phyloP scores from a whole-genome alignment of 177 flowering plant species.

The Vitis hybrid region DNA sequence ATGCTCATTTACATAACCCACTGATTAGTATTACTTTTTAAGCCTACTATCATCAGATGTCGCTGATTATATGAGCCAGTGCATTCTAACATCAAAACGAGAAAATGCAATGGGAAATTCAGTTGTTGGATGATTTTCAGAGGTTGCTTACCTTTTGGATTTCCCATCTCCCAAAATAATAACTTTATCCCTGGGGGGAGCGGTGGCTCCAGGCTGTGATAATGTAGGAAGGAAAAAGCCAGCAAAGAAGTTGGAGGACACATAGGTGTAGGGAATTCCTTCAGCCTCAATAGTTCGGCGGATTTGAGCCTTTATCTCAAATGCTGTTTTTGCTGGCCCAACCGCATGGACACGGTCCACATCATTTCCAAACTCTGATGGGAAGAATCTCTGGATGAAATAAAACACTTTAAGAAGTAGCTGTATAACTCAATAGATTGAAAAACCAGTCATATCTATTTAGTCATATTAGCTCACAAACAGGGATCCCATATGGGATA shows the following conservation, averaged over 20 bases:
- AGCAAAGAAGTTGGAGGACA: conserved; percentile 3
- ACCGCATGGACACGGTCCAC: conserved; percentile 9
- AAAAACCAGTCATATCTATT: too few species aligned
- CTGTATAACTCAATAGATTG: too few species aligned
- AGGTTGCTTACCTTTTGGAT: conserved; percentile 11
- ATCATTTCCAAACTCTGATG: conserved; percentile 18
- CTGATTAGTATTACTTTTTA: too few species aligned
- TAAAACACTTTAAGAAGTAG: too few species aligned
- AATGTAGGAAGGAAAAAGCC: conserved; percentile 7
- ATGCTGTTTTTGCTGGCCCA: neutral
- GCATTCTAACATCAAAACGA: too few species aligned
- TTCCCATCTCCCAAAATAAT: conserved; percentile 12
- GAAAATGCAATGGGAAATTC: neutral
- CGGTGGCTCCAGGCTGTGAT: neutral
- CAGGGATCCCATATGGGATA: too few species aligned
- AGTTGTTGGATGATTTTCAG: neutral
- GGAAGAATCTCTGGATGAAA: conserved; percentile 13
- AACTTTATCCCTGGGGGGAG: conserved; percentile 16
- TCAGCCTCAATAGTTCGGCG: conserved; percentile 15
- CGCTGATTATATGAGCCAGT: too few species aligned
- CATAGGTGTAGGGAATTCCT: conserved; percentile 14
- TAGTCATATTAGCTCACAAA: too few species aligned
- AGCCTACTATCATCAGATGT: too few species aligned
- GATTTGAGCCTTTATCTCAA: neutral
- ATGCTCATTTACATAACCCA: too few species aligned